These are phyloP conservation scores for Ophiostoma tasmaniense DNA, from an alignment of 2,329 filamentous ascomycete species.

Conservation along the genomic window DNA sequence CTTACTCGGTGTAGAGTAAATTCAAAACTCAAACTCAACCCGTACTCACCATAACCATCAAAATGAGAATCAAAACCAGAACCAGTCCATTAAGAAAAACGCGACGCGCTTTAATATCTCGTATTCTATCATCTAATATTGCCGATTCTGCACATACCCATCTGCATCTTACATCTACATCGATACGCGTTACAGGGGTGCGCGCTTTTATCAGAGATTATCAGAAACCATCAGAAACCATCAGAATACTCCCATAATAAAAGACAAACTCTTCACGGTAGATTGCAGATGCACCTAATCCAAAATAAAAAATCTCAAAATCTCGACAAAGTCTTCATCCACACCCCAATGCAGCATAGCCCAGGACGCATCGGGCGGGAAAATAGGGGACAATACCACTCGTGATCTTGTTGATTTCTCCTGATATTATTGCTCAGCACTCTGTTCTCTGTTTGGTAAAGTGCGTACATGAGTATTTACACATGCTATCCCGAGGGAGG, in stretches of 20 bases:
- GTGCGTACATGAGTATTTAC: not conserved
- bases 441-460: not conserved
- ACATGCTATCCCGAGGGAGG: constrained; percentile 1
- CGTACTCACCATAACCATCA: no score
- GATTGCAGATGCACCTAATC: not conserved
- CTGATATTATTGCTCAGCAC: no score
- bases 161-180: not conserved
- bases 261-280: not conserved
- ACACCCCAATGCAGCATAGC: not conserved
- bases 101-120: not conserved
- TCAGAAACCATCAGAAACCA: no score
- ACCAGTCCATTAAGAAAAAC: no score
- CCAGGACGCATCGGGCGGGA: not conserved
- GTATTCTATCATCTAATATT: not conserved
- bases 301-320: not conserved
- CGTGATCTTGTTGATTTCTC: not conserved
- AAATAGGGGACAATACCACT: not conserved
- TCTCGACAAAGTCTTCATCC: not conserved
- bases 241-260: no score
- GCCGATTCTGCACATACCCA: not conserved
- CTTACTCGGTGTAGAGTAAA: no score
- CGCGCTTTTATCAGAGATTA: not conserved
- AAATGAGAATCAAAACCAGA: no score
- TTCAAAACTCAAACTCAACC: no score
- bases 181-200: not conserved